Conservation (phyloP, 768 basidiomycete species). For the Lentinula aciculospora region DNA sequence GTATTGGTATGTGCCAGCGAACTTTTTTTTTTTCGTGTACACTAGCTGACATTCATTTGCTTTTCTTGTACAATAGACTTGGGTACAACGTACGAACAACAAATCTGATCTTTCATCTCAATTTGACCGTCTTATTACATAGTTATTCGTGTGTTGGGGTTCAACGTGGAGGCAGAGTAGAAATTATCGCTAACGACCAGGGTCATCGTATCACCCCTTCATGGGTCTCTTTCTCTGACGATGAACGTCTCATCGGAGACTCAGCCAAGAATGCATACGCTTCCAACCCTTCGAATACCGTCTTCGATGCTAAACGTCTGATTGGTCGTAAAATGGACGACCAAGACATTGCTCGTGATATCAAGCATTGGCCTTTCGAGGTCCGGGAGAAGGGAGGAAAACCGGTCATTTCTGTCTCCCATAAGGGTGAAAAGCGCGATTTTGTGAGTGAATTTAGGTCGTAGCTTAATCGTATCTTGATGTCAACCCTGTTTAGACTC, state of each 20-base stretch:
- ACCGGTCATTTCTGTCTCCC: slow-evolving; percentile 70
- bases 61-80: slow-evolving; percentile 48
- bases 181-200: slow-evolving; percentile 88
- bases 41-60: background rate
- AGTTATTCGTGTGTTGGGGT: slow-evolving; percentile 97
- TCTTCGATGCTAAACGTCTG: slow-evolving; percentile 95
- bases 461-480: background rate
- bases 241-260: slow-evolving; percentile 88
- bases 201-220: slow-evolving; percentile 88
- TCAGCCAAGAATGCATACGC: slow-evolving; percentile 95
- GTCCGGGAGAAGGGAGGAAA: slow-evolving; percentile 77
- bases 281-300: slow-evolving; percentile 87
- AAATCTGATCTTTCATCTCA: background rate
- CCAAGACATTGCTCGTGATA: slow-evolving; percentile 71
- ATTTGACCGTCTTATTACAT: slow-evolving; percentile 4
- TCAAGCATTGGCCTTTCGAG: slow-evolving; percentile 90
- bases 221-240: slow-evolving; percentile 78
- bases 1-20: slow-evolving; percentile 61
- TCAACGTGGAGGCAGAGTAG: slow-evolving; percentile 78
- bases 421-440: slow-evolving; percentile 73
- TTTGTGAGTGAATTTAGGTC: slow-evolving; percentile 56
- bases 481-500: slow-evolving; percentile 47
- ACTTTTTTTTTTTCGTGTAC: background rate
- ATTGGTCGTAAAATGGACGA: slow-evolving; percentile 86
- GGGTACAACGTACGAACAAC: slow-evolving; percentile 71